Conservation (phyloP, 257 asterid species). For the Penstemon newberryi region DNA sequence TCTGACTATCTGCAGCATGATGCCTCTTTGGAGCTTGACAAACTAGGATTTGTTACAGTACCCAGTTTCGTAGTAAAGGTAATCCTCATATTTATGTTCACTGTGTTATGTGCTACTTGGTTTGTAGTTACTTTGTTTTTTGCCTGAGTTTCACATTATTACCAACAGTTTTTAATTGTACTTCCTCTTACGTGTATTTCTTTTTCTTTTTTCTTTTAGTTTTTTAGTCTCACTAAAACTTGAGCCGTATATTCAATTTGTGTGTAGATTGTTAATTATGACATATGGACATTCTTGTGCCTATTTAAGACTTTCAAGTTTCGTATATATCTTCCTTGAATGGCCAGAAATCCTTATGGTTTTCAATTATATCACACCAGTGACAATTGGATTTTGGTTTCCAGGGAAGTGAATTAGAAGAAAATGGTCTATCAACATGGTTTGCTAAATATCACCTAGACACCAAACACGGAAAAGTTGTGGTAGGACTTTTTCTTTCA, state of each 20-base stretch:
- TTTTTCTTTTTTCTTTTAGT: no score
- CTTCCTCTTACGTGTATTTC: no score
- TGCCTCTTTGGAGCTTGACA: conserved; percentile 81
- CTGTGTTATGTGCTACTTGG: conserved; percentile 7
- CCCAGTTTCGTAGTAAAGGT: conserved; percentile 70
- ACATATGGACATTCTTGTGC: neutral
- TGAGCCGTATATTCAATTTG: neutral
- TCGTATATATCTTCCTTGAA: neutral
- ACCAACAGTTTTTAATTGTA: no score
- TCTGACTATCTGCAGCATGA: conserved; percentile 51
- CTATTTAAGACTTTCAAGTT: neutral
- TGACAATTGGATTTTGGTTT: conserved; percentile 26
- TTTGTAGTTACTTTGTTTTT: conserved; percentile 11
- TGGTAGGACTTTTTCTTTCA: conserved; percentile 54
- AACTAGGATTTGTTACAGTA: conserved; percentile 68
- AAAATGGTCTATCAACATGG: conserved; percentile 57
- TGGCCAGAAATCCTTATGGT: neutral
- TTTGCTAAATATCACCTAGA: conserved; percentile 57
- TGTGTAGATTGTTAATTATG: neutral
- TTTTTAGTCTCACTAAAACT: no score
- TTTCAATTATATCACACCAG: conserved; percentile 6
- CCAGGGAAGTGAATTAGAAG: conserved; percentile 64
- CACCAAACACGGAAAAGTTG: conserved; percentile 67
- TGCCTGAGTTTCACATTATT: neutral
- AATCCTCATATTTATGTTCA: conserved; percentile 16